Evolutionary conservation across 345 rosid species (phyloP), one percentile per base, ranked within the genome.

Genomic region (Pistacia integerrima): DNA sequence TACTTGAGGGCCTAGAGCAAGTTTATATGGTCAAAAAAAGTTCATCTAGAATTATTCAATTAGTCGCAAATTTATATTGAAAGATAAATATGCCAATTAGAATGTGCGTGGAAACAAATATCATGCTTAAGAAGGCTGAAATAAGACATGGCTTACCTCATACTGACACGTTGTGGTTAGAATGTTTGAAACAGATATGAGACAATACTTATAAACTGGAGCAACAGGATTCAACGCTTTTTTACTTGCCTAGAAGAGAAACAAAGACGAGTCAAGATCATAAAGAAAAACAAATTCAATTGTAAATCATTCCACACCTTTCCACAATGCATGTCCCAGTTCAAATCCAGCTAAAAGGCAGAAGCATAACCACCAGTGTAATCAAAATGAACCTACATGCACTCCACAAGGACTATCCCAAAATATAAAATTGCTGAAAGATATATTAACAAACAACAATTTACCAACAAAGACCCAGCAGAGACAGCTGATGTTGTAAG

Each of bases 161-260:
- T 95, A 95, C 80, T 95, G 99, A 56, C 99, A 95, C 63, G 98
- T 93, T 54, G 99, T 93, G 59, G 98, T 93, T 73, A 95, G 69
- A 62, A 95, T 95, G 78, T 93, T 95, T 20, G 97, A 80, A 35
- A 90, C 73, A 25, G 99, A 95, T 79, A 95, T 38, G 3, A 92
- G 87, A 64, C 96, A 83, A 74, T 95, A 95, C 82, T 90, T 95
- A 75, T 93, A 90, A 80, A 95, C 77, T 0, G 98, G 98, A 81
- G 99, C 97, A 78, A 92, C 97, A 80, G 97, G 98, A 83, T 88
- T 85, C 92, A 95, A 77, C 51, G 88, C 88, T 81, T 90, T 90
- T 84, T 85, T 88, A 81, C 97, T 95, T 5, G 87, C 93, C 99
- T 95, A 81, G 17, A 17, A 78, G 76, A 78, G 33, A 49, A 66